These are phyloP conservation scores for Psilocybe tampanensis DNA, from an alignment of 768 basidiomycete species.

Conservation along the genomic window DNA sequence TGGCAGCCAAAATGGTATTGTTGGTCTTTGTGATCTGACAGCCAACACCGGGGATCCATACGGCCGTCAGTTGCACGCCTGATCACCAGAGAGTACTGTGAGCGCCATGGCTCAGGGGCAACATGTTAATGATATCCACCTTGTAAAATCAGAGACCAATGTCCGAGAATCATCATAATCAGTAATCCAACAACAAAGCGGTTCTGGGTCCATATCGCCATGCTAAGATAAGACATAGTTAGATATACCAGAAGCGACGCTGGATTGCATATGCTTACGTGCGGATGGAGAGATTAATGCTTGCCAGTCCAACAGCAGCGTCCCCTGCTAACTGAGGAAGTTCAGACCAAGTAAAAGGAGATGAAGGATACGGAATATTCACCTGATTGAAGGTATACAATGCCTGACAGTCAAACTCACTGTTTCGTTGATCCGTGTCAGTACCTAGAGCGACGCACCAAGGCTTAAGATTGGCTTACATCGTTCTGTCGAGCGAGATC, in stretches of 20 bases:
- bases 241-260: background rate
- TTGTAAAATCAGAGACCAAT: conserved; percentile 73
- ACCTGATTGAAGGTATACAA: conserved; percentile 68
- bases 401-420: conserved; percentile 59
- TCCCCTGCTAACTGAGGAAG: conserved; percentile 30
- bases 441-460: background rate
- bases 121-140: conserved; percentile 36
- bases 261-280: conserved; percentile 40
- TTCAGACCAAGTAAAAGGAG: background rate
- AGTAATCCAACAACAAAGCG: conserved; percentile 52
- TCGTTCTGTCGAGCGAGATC: conserved; percentile 51
- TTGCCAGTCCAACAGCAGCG: conserved; percentile 58
- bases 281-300: conserved; percentile 60
- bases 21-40: conserved; percentile 64
- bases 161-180: conserved; percentile 61
- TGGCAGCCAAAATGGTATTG: conserved; percentile 64
- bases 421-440: conserved; percentile 15
- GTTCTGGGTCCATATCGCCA: conserved; percentile 69
- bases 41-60: conserved; percentile 46
- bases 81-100: background rate
- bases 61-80: conserved; percentile 64
- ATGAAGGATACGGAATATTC: background rate
- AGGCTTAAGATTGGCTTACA: conserved; percentile 23
- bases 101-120: background rate
- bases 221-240: conserved; percentile 20